These are phyloP conservation scores for Cercospora sp. DNA, from an alignment of 2,329 filamentous ascomycete genomes.

Conservation along the genomic window DNA sequence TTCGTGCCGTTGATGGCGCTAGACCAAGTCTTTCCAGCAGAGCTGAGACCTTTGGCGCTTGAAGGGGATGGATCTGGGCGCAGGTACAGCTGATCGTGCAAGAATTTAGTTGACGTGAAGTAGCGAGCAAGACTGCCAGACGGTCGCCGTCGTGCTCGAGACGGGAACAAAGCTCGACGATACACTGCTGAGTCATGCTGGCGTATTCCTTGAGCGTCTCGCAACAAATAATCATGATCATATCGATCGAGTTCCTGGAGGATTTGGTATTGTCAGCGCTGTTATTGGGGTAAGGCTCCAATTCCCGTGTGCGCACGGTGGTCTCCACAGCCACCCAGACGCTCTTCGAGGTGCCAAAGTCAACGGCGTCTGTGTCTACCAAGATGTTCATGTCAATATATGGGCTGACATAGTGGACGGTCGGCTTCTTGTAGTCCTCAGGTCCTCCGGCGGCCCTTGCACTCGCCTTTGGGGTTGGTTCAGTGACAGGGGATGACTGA, in stretches of 20 bases:
- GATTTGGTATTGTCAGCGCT: background rate
- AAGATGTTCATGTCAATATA: slow-evolving; percentile 32
- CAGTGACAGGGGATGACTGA: slow-evolving; percentile 19
- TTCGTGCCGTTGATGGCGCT: slow-evolving; percentile 15
- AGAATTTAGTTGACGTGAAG: slow-evolving; percentile 4
- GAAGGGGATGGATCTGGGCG: slow-evolving; percentile 20
- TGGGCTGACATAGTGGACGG: slow-evolving; percentile 23
- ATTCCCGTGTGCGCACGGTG: slow-evolving; percentile 27
- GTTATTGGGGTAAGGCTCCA: slow-evolving; percentile 5
- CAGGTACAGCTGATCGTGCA: slow-evolving; percentile 18
- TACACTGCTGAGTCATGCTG: slow-evolving; percentile 17
- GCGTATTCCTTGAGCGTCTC: slow-evolving; percentile 11
- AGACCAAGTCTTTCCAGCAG: slow-evolving; percentile 24
- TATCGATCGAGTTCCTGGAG: slow-evolving; percentile 17
- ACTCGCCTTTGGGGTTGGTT: slow-evolving; percentile 26
- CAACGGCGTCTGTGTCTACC: slow-evolving; percentile 29
- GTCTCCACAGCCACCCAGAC: slow-evolving; percentile 37
- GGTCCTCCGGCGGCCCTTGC: background rate
- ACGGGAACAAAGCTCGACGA: slow-evolving; percentile 23
- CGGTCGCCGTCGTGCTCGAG: slow-evolving; percentile 20
- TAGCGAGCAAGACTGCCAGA: slow-evolving; percentile 17
- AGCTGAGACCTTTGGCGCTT: slow-evolving; percentile 17
- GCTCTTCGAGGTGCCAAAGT: slow-evolving; percentile 28
- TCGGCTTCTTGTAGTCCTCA: background rate
- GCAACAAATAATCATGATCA: slow-evolving; percentile 20